Conservation (phyloP, 208 protist genomes). For the Crithidia mellificae region DNA sequence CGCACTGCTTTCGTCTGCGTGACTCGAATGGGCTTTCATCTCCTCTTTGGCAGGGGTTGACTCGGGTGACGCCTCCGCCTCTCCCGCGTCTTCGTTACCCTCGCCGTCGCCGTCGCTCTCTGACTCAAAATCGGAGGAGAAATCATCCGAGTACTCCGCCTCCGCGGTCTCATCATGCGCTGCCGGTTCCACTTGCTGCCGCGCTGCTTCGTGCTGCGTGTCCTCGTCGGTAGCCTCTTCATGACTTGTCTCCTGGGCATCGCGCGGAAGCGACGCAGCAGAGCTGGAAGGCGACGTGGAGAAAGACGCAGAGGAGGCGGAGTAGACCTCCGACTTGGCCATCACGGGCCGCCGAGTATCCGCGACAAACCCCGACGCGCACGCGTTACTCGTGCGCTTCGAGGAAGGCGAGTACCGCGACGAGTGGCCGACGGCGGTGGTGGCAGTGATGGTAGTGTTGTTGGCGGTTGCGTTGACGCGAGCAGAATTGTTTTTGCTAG, state of each 20-base stretch:
- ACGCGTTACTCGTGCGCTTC: constrained; percentile 10
- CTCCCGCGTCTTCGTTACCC: neutral
- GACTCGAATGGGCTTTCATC: neutral
- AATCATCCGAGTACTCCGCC: neutral
- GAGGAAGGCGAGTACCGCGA: constrained; percentile 13
- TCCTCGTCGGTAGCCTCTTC: too few species aligned
- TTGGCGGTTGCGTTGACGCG: too few species aligned
- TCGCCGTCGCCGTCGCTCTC: constrained; percentile 1
- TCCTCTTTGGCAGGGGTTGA: neutral
- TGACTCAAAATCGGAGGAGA: constrained; percentile 13
- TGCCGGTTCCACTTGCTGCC: neutral
- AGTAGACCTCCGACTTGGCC: neutral
- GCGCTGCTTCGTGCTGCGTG: neutral
- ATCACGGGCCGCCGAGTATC: constrained; percentile 1
- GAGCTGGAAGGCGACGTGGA: constrained; percentile 6
- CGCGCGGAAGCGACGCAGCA: neutral
- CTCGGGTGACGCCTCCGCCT: neutral
- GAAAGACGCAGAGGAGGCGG: neutral
- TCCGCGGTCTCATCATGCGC: neutral
- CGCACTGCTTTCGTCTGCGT: neutral
- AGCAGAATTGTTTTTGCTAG: too few species aligned
- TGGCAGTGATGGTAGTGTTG: neutral
- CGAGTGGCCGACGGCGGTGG: neutral
- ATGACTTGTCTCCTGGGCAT: neutral
- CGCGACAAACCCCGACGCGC: neutral